A percentile compares a stretch with the other conserved stretches of the same genome.
phyloP scores from a whole-genome alignment of 805 yeast genomes.

The Barnettozyma salicaria region DNA sequence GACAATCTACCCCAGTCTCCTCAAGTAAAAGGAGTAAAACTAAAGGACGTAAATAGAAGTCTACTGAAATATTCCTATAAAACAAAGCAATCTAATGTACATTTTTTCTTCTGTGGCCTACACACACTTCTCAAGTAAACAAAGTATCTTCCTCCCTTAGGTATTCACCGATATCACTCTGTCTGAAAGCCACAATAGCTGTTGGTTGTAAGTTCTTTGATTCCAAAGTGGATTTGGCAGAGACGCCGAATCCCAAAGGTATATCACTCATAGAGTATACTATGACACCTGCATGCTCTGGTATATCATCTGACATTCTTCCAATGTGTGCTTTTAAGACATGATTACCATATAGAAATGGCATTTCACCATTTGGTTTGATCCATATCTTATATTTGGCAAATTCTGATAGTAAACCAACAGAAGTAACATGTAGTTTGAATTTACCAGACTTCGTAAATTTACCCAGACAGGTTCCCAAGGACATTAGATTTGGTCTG shows the following conservation, averaged over 20 bases:
- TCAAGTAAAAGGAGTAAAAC: slow-evolving; percentile 20
- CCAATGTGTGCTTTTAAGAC: slow-evolving; percentile 96
- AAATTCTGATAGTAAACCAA: slow-evolving; percentile 73
- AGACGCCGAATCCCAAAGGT: slow-evolving; percentile 93
- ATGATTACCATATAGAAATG: slow-evolving; percentile 93
- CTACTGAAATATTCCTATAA: neutral
- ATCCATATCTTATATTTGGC: slow-evolving; percentile 96
- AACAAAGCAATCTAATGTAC: slow-evolving; percentile 5
- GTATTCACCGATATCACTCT: slow-evolving; percentile 96
- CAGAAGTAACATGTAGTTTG: slow-evolving; percentile 88
- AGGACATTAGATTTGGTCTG: slow-evolving; percentile 82
- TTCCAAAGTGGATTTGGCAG: slow-evolving; percentile 87
- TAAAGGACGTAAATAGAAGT: slow-evolving; percentile 24
- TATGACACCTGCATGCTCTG: slow-evolving; percentile 95
- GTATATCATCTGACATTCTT: slow-evolving; percentile 93
- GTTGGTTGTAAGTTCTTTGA: slow-evolving; percentile 87
- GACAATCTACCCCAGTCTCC: slow-evolving; percentile 4
- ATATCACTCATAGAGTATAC: slow-evolving; percentile 87
- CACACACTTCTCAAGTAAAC: slow-evolving; percentile 49
- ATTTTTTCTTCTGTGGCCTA: slow-evolving; percentile 1
- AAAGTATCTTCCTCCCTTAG: slow-evolving; percentile 96
- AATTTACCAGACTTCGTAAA: slow-evolving; percentile 97
- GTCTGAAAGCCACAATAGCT: slow-evolving; percentile 92
- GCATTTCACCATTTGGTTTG: slow-evolving; percentile 97
- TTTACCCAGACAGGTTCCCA: slow-evolving; percentile 92